Evolutionary conservation across 208 protist species (phyloP).

Genomic region (Acanthamoeba healyi): DNA sequence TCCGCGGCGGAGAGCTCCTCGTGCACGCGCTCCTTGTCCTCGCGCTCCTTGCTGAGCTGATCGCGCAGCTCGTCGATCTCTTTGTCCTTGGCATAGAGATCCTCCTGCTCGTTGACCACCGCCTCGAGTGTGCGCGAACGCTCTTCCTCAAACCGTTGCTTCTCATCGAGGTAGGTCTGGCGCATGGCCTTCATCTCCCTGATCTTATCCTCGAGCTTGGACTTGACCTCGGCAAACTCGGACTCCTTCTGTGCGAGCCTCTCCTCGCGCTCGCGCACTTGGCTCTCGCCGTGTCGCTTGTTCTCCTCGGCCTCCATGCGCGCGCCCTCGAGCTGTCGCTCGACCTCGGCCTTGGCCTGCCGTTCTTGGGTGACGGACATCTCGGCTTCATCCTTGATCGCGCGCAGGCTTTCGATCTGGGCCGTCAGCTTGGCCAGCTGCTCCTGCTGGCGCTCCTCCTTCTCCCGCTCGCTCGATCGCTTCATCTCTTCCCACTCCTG

Average conservation of each 20-base stretch:
- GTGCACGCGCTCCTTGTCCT: background rate
- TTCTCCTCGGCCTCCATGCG: background rate
- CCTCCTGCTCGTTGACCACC: background rate
- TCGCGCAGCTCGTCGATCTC: slow-evolving; percentile 5
- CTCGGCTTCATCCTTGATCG: background rate
- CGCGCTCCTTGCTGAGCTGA: background rate
- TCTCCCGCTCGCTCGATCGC: background rate
- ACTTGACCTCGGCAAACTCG: background rate
- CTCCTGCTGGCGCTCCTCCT: background rate
- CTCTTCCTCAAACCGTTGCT: slow-evolving; percentile 16
- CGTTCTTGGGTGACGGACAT: background rate
- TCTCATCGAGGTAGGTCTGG: background rate
- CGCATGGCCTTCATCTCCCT: background rate
- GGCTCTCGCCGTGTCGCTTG: background rate
- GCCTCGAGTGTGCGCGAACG: background rate
- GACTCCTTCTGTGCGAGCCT: background rate
- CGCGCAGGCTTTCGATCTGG: background rate
- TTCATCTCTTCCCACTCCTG: background rate
- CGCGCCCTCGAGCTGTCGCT: background rate
- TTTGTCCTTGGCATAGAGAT: background rate
- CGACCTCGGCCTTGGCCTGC: background rate
- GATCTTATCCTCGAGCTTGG: background rate
- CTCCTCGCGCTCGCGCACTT: background rate
- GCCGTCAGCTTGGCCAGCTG: background rate
- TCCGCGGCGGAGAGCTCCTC: background rate